These are phyloP conservation scores for Zymoseptoria crescenta DNA, from an alignment of 2,329 filamentous ascomycete species.

Conservation along the genomic window DNA sequence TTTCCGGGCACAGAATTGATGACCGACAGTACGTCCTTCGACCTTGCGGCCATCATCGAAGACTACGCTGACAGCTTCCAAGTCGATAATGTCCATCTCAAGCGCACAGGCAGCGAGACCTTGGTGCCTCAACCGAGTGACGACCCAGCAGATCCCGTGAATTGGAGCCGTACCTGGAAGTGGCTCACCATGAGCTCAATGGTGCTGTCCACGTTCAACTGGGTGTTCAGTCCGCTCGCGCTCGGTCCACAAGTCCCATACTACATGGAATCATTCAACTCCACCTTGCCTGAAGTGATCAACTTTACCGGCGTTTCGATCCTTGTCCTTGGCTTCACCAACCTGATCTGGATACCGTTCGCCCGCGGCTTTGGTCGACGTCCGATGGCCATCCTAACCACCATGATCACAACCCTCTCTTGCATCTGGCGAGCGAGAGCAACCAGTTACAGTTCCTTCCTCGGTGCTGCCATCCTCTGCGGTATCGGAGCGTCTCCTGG, in stretches of 20 bases:
- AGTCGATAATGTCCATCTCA: not conserved
- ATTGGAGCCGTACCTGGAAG: not conserved
- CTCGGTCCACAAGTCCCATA: not conserved
- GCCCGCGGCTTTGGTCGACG: not conserved
- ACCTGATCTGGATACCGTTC: not conserved
- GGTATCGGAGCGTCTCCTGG: not conserved
- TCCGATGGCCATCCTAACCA: not conserved
- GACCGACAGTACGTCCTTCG: not conserved
- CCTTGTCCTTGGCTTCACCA: not conserved
- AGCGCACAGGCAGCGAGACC: not conserved
- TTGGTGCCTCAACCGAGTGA: not conserved
- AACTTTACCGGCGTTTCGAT: not conserved
- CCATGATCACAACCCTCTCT: not conserved
- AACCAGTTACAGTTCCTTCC: not conserved
- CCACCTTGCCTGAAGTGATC: not conserved
- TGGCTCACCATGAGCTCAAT: not conserved
- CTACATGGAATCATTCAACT: not conserved
- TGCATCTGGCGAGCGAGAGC: not conserved
- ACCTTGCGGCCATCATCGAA: not conserved
- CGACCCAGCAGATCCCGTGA: not conserved
- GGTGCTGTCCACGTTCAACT: not conserved
- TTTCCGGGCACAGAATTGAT: not conserved
- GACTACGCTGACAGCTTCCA: not conserved
- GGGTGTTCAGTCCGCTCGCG: not conserved
- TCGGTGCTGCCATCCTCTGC: not conserved